Evolutionary conservation across 2,329 filamentous ascomycete genomes (phyloP).

Genomic region (Sporothrix dimorphospora): DNA sequence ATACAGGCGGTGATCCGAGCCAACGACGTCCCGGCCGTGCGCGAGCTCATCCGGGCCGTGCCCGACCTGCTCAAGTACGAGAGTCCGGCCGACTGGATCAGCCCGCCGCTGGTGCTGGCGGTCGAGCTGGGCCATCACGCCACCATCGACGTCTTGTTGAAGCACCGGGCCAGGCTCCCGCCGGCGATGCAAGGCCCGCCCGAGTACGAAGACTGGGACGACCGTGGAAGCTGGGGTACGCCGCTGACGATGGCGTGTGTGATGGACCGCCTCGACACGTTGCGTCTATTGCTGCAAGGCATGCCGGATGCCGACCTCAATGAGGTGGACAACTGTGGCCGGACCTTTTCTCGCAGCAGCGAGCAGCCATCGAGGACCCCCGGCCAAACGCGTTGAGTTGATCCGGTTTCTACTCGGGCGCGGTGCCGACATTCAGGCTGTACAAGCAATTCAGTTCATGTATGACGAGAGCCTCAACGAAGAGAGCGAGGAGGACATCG

Average conservation of each 20-base stretch:
- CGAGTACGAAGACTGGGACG: slow-evolving; percentile 13
- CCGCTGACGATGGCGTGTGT: slow-evolving; percentile 23
- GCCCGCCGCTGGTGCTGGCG: slow-evolving; percentile 22
- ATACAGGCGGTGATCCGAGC: slow-evolving; percentile 11
- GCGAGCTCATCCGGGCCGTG: slow-evolving; percentile 8
- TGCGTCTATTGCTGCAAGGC: slow-evolving; percentile 13
- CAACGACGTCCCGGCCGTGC: slow-evolving; percentile 22
- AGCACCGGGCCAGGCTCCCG: slow-evolving; percentile 20
- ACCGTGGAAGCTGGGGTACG: not conserved
- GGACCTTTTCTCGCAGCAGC: slow-evolving; percentile 10
- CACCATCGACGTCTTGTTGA: slow-evolving; percentile 9
- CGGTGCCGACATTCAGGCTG: slow-evolving; percentile 13
- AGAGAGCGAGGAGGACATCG: not conserved
- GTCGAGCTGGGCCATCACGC: slow-evolving; percentile 7
- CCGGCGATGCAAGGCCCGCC: slow-evolving; percentile 7
- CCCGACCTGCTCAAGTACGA: slow-evolving; percentile 17
- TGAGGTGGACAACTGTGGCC: slow-evolving; percentile 10
- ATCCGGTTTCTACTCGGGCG: not conserved
- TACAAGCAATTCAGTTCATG: not conserved
- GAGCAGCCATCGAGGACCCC: too few species aligned
- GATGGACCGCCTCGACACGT: slow-evolving; percentile 17
- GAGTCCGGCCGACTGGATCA: not conserved
- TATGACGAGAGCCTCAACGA: not conserved
- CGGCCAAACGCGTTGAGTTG: slow-evolving; percentile 6
- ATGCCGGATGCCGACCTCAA: slow-evolving; percentile 23